Evolutionary conservation across 2,329 filamentous ascomycete species (phyloP).

Genomic region (Xylariaceae sp.): DNA sequence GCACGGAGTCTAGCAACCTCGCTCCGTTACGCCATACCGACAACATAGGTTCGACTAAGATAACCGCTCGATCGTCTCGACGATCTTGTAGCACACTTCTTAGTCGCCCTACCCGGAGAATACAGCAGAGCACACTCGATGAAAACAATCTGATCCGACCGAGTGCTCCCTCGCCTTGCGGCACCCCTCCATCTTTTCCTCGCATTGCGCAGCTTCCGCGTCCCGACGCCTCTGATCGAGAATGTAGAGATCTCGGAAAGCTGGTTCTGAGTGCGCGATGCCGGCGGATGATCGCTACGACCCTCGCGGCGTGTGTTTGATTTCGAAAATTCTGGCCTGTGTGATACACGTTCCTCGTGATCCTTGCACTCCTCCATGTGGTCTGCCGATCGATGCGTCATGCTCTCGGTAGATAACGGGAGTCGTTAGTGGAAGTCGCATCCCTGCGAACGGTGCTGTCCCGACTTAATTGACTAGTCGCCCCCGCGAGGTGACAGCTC

Average conservation of each 20-base stretch:
- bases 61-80: constrained; percentile 9
- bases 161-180: constrained; percentile 11
- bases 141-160: constrained; percentile 16
- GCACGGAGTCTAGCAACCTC: constrained; percentile 5
- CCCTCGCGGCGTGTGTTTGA: constrained; percentile 12
- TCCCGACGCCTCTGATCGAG: constrained; percentile 16
- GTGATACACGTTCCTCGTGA: constrained; percentile 1
- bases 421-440: constrained; percentile 3
- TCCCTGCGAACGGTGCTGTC: constrained; percentile 4
- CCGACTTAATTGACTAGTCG: constrained; percentile 10
- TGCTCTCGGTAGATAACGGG: constrained; percentile 3
- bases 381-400: constrained; percentile 5
- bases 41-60: background rate
- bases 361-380: background rate
- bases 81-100: constrained; percentile 12
- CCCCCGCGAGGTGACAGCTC: constrained; percentile 10
- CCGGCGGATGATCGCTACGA: constrained; percentile 11
- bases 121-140: constrained; percentile 12
- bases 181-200: constrained; percentile 12
- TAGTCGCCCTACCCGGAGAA: constrained; percentile 1
- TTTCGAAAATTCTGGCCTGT: constrained; percentile 2
- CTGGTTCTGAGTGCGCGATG: constrained; percentile 8
- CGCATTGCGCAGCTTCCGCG: constrained; percentile 14
- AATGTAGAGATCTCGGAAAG: constrained; percentile 13
- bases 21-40: constrained; percentile 3